Evolutionary conservation across 164 flowering plant genomes (phyloP).

Genomic region (Liquidambar formosana): DNA sequence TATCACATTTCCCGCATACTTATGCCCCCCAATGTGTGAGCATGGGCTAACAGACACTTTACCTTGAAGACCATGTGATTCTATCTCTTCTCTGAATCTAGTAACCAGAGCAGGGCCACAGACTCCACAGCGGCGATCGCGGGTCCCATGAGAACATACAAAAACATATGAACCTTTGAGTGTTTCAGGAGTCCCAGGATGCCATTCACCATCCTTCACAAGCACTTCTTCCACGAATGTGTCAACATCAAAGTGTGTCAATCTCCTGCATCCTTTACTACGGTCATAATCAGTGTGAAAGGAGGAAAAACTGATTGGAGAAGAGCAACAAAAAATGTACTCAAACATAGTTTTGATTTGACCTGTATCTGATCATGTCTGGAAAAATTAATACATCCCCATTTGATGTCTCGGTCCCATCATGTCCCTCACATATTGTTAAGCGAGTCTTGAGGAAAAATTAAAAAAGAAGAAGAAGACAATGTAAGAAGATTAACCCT

Average conservation of each 20-base stretch:
- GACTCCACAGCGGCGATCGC: slow-evolving; percentile 91
- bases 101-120: slow-evolving; percentile 82
- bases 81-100: slow-evolving; percentile 80
- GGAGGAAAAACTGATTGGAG: neutral
- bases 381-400: slow-evolving; percentile 96
- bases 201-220: slow-evolving; percentile 85
- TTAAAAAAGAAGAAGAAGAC: neutral
- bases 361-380: slow-evolving; percentile 99
- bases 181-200: slow-evolving; percentile 77
- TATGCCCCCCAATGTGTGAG: slow-evolving; percentile 92
- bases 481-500: slow-evolving; percentile 2
- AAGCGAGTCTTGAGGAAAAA: slow-evolving; percentile 61
- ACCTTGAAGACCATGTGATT: slow-evolving; percentile 57
- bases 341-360: slow-evolving; percentile 8
- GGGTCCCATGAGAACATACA: slow-evolving; percentile 86
- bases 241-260: slow-evolving; percentile 93
- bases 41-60: slow-evolving; percentile 87
- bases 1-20: slow-evolving; percentile 91
- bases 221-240: slow-evolving; percentile 97
- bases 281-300: slow-evolving; percentile 8
- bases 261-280: slow-evolving; percentile 60
- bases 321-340: neutral
- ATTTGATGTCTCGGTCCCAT: slow-evolving; percentile 94
- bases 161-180: slow-evolving; percentile 72
- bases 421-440: slow-evolving; percentile 95